Conservation (phyloP, 1,284 basidiomycete genomes). For the Tilletia walkeri region DNA sequence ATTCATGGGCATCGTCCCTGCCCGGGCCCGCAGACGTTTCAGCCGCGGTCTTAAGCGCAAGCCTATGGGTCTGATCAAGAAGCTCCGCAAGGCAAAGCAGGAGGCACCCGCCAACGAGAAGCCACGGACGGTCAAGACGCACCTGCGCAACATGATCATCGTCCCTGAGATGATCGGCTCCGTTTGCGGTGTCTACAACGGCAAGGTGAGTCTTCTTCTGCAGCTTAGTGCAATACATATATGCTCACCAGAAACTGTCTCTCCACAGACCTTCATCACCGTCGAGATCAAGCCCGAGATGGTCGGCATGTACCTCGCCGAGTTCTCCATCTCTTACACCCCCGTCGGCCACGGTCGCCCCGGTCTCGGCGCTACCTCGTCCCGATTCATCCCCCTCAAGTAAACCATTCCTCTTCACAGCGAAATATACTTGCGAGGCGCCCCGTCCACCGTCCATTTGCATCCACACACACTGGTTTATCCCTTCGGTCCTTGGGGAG, state of each 20-base stretch:
- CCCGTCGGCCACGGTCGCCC: slow-evolving; percentile 99
- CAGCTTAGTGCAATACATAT: no score
- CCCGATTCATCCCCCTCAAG: slow-evolving; percentile 65
- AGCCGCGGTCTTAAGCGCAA: slow-evolving; percentile 97
- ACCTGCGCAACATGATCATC: slow-evolving; percentile 99
- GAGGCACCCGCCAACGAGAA: slow-evolving; percentile 97
- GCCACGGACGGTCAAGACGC: slow-evolving; percentile 97
- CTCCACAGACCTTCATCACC: slow-evolving; percentile 86
- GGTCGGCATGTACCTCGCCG: slow-evolving; percentile 92
- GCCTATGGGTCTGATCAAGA: slow-evolving; percentile 99
- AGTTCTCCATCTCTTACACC: slow-evolving; percentile 82
- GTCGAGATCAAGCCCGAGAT: slow-evolving; percentile 99
- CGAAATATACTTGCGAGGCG: no score
- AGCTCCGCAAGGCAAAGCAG: slow-evolving; percentile 98
- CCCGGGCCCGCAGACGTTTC: slow-evolving; percentile 97
- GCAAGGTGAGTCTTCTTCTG: slow-evolving; percentile 75
- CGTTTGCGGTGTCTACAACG: slow-evolving; percentile 70
- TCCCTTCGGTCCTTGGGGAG: no score
- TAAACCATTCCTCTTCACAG: slow-evolving; percentile 50
- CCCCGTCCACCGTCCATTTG: no score
- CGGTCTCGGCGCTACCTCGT: slow-evolving; percentile 87
- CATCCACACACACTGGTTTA: not conserved
- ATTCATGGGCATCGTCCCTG: slow-evolving; percentile 81
- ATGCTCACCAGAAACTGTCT: no score
- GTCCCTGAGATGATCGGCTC: slow-evolving; percentile 99